Evolutionary conservation across 495 filamentous ascomycete genomes (phyloP), one percentile per base, ranked within the genome.

Genomic region (Chaetomium fimeti): DNA sequence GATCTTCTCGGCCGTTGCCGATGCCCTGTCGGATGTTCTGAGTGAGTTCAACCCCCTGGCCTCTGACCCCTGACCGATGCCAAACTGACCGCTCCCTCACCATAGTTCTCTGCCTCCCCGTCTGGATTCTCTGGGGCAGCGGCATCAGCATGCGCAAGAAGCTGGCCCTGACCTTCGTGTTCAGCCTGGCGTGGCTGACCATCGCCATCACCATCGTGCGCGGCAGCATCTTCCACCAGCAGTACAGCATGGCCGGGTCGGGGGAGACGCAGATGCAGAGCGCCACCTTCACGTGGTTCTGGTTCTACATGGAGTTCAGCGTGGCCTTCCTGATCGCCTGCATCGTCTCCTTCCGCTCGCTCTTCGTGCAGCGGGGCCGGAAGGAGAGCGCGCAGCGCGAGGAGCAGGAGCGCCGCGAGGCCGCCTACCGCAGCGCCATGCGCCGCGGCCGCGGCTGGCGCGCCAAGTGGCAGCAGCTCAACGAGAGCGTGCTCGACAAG

Each of bases 151-250:
- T 60, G 32, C 59, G 60, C 20, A 62, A 63, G 20, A 69, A 66
- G 60, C 29, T 69, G 6, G 22, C 55, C 32, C 55, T 66, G 5
- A 59, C 60, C 20, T 32, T 59, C 38, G 45, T 69, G 54, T 69
- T 69, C 56, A n/a, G 52, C 12, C 67, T 69, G 22, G 63, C 63
- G 16, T 42, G 29, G 16, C 20, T 69, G n/a, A 69, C 67, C 43
- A 62, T 69, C 24, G 63, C 67, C 27, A 53, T 69, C 27, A 69
- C 62, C 8, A 61, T 69, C 22, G 60, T 63, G 13, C 58, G 67
- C 16, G 67, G 67, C 25, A 47, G 53, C 42, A 20, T 64, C 13
- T 61, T 57, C 60, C 43, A 47, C n/a, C 13, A 48, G 15, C 27
- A 47, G 22, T 67, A 64, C 65, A 54, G 28, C 53, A 6, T 47